Conservation (phyloP, 129 eudicot species). For the Calendula officinalis region DNA sequence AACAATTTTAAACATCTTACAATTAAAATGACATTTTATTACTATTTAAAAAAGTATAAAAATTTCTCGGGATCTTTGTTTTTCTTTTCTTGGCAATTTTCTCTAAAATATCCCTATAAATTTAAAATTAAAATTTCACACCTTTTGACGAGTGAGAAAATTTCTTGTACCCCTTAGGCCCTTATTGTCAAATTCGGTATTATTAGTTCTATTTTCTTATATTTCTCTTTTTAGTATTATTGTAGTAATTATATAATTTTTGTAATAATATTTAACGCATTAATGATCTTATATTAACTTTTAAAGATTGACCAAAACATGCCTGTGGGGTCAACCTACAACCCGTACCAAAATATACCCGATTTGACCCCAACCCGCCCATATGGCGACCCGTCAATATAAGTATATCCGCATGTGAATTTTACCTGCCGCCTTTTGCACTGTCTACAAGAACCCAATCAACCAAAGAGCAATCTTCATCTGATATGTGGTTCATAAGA, state of each 20-base stretch:
- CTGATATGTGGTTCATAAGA: slow-evolving; percentile 67
- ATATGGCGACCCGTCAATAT: background rate
- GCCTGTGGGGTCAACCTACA: no score
- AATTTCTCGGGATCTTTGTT: no score
- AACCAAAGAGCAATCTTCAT: slow-evolving; percentile 72
- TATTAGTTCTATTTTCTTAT: background rate
- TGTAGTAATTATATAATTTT: background rate
- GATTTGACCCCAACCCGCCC: background rate
- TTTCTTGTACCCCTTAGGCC: no score
- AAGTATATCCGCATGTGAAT: background rate
- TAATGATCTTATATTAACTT: background rate
- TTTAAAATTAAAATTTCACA: no score
- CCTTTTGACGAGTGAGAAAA: no score
- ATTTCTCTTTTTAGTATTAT: no score
- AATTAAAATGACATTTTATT: no score
- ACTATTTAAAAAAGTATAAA: no score
- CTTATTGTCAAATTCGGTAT: no score
- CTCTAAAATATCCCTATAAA: no score
- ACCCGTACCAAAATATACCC: background rate
- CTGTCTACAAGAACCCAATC: slow-evolving; percentile 97
- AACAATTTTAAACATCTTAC: no score
- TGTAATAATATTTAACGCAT: background rate
- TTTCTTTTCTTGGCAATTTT: no score
- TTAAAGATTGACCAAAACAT: background rate
- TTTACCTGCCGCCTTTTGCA: slow-evolving; percentile 87